These are phyloP conservation scores for Limonomyces culmigenus DNA, from an alignment of 1,284 basidiomycete genomes.

Conservation along the genomic window DNA sequence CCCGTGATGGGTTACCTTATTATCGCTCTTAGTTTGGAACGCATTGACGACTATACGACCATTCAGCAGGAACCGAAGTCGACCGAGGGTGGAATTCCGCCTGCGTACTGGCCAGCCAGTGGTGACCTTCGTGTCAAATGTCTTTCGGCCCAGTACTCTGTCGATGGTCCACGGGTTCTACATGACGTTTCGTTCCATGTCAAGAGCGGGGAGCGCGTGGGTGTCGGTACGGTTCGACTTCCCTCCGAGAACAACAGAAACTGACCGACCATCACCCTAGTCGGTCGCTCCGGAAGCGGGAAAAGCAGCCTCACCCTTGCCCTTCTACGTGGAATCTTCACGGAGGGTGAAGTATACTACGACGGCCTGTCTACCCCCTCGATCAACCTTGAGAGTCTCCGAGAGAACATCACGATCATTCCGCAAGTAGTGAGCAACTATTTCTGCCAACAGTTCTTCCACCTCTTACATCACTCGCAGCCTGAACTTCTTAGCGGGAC, in stretches of 20 bases:
- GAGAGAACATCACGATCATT: slow-evolving; percentile 32
- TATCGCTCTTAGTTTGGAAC: slow-evolving; percentile 44
- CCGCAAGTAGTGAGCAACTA: slow-evolving; percentile 13
- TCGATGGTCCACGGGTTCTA: slow-evolving; percentile 7
- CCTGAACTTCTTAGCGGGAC: slow-evolving; percentile 22
- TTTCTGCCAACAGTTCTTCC: slow-evolving; percentile 14
- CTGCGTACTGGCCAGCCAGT: slow-evolving; percentile 66
- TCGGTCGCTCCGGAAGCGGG: slow-evolving; percentile 44
- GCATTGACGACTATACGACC: slow-evolving; percentile 53
- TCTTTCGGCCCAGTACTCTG: slow-evolving; percentile 37
- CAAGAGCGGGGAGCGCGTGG: slow-evolving; percentile 16
- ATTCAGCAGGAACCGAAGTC: slow-evolving; percentile 57
- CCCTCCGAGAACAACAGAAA: slow-evolving; percentile 27
- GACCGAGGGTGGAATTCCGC: slow-evolving; percentile 33
- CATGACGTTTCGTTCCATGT: not conserved
- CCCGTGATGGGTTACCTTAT: not conserved
- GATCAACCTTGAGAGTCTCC: slow-evolving; percentile 44
- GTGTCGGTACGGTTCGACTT: slow-evolving; percentile 27
- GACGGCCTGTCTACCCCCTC: slow-evolving; percentile 15
- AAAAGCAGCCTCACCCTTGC: slow-evolving; percentile 25
- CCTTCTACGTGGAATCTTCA: slow-evolving; percentile 23
- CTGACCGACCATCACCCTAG: slow-evolving; percentile 35
- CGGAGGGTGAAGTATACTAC: slow-evolving; percentile 24
- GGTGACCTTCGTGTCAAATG: slow-evolving; percentile 49
- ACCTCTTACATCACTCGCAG: slow-evolving; percentile 28